Conservation (phyloP, 805 yeast genomes). For the Wickerhamiella lipophila region DNA sequence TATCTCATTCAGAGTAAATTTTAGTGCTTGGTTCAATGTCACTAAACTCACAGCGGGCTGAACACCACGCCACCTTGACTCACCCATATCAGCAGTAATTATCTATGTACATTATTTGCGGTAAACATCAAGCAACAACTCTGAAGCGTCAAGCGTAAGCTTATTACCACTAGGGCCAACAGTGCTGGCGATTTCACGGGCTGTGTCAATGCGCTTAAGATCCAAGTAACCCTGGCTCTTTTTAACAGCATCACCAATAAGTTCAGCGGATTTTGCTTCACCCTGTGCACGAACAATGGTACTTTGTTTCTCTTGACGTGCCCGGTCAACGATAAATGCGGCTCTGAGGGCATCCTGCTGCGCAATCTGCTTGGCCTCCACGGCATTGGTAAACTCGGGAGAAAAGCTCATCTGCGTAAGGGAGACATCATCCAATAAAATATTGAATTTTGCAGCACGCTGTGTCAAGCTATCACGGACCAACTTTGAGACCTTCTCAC, state of each 20-base stretch:
- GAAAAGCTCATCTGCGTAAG: conserved; percentile 93
- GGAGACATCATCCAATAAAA: conserved; percentile 87
- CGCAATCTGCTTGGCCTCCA: conserved; percentile 97
- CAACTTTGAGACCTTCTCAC: conserved; percentile 86
- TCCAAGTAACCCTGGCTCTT: conserved; percentile 93
- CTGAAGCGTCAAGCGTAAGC: conserved; percentile 81
- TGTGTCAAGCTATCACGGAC: conserved; percentile 83
- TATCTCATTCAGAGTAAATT: no score
- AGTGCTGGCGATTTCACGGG: conserved; percentile 84
- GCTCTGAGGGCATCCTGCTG: conserved; percentile 99
- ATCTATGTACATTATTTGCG: background rate
- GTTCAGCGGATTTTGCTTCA: conserved; percentile 95
- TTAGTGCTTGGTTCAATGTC: no score
- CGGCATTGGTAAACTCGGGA: conserved; percentile 95
- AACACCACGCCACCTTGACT: no score
- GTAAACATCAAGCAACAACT: conserved; percentile 71
- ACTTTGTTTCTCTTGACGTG: conserved; percentile 95
- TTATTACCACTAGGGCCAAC: conserved; percentile 81
- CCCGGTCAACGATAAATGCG: conserved; percentile 91
- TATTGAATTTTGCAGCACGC: conserved; percentile 83
- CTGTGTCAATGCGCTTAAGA: conserved; percentile 91
- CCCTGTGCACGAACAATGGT: conserved; percentile 95
- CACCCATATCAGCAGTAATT: no score
- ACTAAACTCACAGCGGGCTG: no score
- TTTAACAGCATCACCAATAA: conserved; percentile 98